Percentiles rank a stretch among this genome's conserved stretches.
These are phyloP conservation scores for Aspergillus bertholletiae DNA, from an alignment of 495 filamentous ascomycete genomes.

Conservation along the genomic window DNA sequence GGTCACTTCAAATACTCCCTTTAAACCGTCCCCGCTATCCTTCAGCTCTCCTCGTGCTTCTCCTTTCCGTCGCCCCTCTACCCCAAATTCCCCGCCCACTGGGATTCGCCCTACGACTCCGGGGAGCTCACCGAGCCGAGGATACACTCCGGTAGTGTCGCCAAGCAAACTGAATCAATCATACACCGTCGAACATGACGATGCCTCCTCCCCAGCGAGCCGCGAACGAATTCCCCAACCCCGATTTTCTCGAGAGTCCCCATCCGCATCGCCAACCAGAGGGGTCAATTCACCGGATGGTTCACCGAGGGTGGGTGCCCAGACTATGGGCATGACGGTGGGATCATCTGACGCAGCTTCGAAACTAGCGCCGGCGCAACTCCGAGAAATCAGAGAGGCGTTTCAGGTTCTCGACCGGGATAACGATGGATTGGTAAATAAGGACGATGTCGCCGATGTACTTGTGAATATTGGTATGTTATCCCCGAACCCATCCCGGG, in stretches of 20 bases:
- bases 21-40: conserved; percentile 70
- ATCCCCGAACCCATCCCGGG: not conserved
- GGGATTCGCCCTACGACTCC: conserved; percentile 34
- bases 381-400: conserved; percentile 73
- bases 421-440: conserved; percentile 70
- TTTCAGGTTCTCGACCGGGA: conserved; percentile 85
- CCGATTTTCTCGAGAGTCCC: conserved; percentile 36
- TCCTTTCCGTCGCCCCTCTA: conserved; percentile 67
- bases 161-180: conserved; percentile 49
- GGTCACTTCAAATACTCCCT: conserved; percentile 45
- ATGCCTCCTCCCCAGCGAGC: conserved; percentile 21
- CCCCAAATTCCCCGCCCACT: conserved; percentile 43
- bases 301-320: conserved; percentile 29
- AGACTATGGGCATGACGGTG: conserved; percentile 23
- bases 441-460: conserved; percentile 77
- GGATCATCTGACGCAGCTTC: conserved; percentile 50
- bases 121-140: conserved; percentile 41
- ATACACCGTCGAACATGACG: conserved; percentile 42
- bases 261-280: conserved; percentile 41
- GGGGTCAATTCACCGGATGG: conserved; percentile 26
- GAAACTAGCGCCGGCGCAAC: conserved; percentile 62
- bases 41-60: conserved; percentile 67
- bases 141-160: conserved; percentile 40
- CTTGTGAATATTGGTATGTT: conserved; percentile 67
- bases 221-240: conserved; percentile 38